Evolutionary conservation across 73 alveolate genomes (phyloP).

Genomic region (Tetrahymena elliotti): DNA sequence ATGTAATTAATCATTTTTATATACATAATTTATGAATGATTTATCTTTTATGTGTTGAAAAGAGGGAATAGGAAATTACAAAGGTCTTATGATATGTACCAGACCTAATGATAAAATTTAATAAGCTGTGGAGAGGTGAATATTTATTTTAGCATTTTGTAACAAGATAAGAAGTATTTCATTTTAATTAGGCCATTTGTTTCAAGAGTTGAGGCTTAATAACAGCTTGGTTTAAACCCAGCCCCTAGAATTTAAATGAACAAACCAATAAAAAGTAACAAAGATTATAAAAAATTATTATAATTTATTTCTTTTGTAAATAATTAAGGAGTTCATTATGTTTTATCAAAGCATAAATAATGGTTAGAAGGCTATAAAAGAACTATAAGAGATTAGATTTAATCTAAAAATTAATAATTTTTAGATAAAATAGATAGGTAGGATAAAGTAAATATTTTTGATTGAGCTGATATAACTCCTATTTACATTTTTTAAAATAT

Average conservation of each 20-base stretch:
- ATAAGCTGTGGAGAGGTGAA: not conserved
- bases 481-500: not conserved
- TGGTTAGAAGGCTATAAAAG: not conserved
- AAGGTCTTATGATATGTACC: not conserved
- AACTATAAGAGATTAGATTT: not conserved
- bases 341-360: not conserved
- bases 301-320: not conserved
- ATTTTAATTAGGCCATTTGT: not conserved
- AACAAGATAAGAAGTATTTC: not conserved
- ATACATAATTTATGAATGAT: not conserved
- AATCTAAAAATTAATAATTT: not conserved
- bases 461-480: not conserved
- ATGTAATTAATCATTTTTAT: not conserved
- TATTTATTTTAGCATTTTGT: not conserved
- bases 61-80: not conserved
- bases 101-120: not conserved
- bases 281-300: not conserved
- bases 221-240: not conserved
- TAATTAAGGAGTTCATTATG: not conserved
- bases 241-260: not conserved
- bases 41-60: not conserved
- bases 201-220: not conserved
- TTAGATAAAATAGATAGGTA: not conserved
- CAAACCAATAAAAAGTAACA: not conserved
- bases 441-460: not conserved